Evolutionary conservation across 2,329 filamentous ascomycete genomes (phyloP).

Genomic region (Ascochyta pisi): DNA sequence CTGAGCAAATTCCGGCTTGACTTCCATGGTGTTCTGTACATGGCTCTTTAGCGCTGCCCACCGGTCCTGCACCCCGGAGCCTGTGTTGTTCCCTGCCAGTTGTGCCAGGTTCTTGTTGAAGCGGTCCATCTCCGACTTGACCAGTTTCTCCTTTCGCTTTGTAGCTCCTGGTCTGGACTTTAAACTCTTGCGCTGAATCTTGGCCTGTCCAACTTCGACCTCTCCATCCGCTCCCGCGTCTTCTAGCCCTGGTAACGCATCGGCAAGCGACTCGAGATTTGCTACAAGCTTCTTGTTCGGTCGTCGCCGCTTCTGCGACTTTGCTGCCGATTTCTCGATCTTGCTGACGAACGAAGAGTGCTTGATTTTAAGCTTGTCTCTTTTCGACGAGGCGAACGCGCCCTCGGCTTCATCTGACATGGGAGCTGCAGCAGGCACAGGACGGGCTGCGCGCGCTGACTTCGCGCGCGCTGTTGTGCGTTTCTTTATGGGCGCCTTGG

Average conservation of each 20-base stretch:
- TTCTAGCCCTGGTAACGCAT: constrained; percentile 75
- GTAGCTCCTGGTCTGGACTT: constrained; percentile 72
- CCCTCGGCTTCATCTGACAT: constrained; percentile 47
- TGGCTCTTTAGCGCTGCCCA: constrained; percentile 86
- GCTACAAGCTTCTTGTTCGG: constrained; percentile 80
- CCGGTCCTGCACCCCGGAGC: constrained; percentile 48
- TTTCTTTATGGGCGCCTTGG: constrained; percentile 48
- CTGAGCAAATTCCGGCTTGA: constrained; percentile 74
- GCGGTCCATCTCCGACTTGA: constrained; percentile 79
- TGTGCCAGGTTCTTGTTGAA: constrained; percentile 85
- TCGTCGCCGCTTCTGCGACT: constrained; percentile 68
- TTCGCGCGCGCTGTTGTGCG: constrained; percentile 47
- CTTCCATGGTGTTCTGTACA: constrained; percentile 87
- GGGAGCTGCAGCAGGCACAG: constrained; percentile 26
- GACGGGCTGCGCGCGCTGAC: constrained; percentile 35
- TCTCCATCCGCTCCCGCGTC: constrained; percentile 39
- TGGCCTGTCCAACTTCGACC: constrained; percentile 59
- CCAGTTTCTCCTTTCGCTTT: constrained; percentile 81
- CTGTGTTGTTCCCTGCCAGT: constrained; percentile 57
- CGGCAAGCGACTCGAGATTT: constrained; percentile 76
- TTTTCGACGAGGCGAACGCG: constrained; percentile 75
- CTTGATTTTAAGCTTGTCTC: constrained; percentile 82
- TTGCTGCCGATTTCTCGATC: constrained; percentile 68
- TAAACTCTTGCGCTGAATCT: constrained; percentile 76
- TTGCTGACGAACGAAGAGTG: constrained; percentile 80